phyloP scores from a whole-genome alignment of 2,329 filamentous ascomycete genomes.

The Pseudogymnoascus sp. region DNA sequence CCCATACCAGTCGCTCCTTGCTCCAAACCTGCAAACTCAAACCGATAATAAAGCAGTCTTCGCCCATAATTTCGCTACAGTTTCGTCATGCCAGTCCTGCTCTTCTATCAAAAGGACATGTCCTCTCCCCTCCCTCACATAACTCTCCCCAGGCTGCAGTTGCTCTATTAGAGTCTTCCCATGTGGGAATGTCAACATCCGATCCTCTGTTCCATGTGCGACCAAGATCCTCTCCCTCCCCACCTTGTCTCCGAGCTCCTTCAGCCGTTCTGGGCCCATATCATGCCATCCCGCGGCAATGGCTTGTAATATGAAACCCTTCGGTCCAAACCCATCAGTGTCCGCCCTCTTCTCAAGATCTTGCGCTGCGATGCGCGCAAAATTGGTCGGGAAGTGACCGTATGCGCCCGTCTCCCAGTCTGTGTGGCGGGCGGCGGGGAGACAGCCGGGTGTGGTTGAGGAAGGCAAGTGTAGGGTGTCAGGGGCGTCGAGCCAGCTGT shows the following conservation, averaged over 20 bases:
- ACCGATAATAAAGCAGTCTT: slow-evolving; percentile 1
- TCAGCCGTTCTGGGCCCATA: slow-evolving; percentile 61
- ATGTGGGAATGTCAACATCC: slow-evolving; percentile 69
- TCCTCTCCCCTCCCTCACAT: slow-evolving; percentile 62
- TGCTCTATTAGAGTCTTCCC: slow-evolving; percentile 58
- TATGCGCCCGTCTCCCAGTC: slow-evolving; percentile 28
- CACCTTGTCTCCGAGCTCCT: slow-evolving; percentile 56
- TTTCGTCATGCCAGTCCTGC: slow-evolving; percentile 56
- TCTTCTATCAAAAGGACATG: slow-evolving; percentile 70
- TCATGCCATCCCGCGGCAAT: slow-evolving; percentile 72
- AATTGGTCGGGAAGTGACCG: slow-evolving; percentile 61
- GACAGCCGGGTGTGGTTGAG: slow-evolving; percentile 31
- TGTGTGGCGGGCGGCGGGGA: slow-evolving; percentile 25
- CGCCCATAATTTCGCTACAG: slow-evolving; percentile 38
- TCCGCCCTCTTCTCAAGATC: slow-evolving; percentile 66
- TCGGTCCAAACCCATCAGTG: slow-evolving; percentile 49
- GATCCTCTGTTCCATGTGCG: slow-evolving; percentile 65
- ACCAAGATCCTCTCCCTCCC: slow-evolving; percentile 68
- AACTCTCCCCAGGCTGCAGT: slow-evolving; percentile 51
- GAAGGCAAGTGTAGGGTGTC: slow-evolving; percentile 50
- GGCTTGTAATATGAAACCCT: slow-evolving; percentile 68
- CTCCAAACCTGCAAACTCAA: background rate
- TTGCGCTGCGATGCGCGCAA: slow-evolving; percentile 72
- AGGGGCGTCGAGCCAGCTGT: slow-evolving; percentile 51
- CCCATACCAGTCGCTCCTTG: background rate